phyloP scores from a whole-genome alignment of 2,329 filamentous ascomycete species.

The Colletotrichum sp. region DNA sequence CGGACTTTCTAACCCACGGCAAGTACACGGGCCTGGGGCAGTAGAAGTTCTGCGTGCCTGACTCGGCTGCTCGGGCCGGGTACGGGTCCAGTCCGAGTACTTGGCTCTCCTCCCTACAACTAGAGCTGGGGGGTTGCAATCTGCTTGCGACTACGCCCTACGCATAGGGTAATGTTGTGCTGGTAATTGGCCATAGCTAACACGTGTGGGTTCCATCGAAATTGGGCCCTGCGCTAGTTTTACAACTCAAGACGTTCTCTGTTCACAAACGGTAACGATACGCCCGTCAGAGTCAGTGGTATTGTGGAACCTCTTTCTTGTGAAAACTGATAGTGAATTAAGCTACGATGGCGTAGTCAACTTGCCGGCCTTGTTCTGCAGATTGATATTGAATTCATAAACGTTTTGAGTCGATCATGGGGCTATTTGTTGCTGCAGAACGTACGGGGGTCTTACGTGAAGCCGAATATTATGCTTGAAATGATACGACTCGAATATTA shows the following conservation, averaged over 20 bases:
- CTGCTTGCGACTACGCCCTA: not conserved
- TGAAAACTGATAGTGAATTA: not conserved
- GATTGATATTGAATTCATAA: not conserved
- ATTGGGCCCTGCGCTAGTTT: not conserved
- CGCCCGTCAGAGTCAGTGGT: not conserved
- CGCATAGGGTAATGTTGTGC: not conserved
- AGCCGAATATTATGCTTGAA: not conserved
- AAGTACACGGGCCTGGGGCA: not conserved
- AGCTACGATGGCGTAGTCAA: not conserved
- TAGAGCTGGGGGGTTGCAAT: not conserved
- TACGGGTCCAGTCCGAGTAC: not conserved
- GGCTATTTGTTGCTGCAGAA: not conserved
- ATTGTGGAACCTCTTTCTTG: not conserved
- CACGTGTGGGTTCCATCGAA: not conserved
- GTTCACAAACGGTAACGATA: not conserved
- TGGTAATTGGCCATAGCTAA: not conserved
- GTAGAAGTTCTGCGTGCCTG: not conserved
- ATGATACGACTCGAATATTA: not conserved
- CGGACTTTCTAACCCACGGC: not conserved
- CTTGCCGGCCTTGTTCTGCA: not conserved
- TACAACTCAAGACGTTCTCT: not conserved
- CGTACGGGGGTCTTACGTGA: not conserved
- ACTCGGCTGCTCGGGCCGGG: not conserved
- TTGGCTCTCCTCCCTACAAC: not conserved
- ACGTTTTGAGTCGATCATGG: not conserved